These are phyloP conservation scores for Phoma herbarum DNA, from an alignment of 2,329 filamentous ascomycete species.

Conservation along the genomic window DNA sequence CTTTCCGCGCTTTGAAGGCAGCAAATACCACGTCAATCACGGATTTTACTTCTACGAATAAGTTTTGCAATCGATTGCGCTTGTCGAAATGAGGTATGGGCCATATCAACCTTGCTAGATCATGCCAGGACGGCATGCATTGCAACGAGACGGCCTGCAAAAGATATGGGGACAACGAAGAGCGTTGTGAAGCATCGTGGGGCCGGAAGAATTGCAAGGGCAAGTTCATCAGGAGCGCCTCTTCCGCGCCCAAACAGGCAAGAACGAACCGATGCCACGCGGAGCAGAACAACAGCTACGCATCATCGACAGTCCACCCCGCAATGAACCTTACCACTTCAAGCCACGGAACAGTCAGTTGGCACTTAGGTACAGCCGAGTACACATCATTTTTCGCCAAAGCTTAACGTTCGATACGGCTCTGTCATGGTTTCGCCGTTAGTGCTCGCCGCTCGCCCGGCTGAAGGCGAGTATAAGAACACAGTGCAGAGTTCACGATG, in stretches of 20 bases:
- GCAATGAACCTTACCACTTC: background rate
- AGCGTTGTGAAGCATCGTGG: background rate
- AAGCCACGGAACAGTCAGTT: conserved; percentile 8
- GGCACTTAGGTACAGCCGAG: conserved; percentile 2
- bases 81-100: background rate
- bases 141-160: background rate
- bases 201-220: conserved; percentile 16
- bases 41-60: background rate
- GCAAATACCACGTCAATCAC: background rate
- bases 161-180: background rate
- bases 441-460: conserved; percentile 11
- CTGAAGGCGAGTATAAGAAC: conserved; percentile 13
- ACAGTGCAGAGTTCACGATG: background rate
- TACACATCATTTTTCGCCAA: conserved; percentile 5
- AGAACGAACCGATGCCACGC: conserved; percentile 4
- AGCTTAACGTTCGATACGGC: background rate
- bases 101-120: background rate
- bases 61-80: background rate
- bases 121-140: background rate
- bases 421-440: background rate
- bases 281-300: conserved; percentile 1
- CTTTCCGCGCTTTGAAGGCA: background rate
- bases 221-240: conserved; percentile 15
- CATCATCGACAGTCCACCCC: background rate
- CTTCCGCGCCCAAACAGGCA: conserved; percentile 13